Base-by-base conservation (phyloP, 371 early-diverging fungal species). In the Apophysomyces elegans region DNA sequence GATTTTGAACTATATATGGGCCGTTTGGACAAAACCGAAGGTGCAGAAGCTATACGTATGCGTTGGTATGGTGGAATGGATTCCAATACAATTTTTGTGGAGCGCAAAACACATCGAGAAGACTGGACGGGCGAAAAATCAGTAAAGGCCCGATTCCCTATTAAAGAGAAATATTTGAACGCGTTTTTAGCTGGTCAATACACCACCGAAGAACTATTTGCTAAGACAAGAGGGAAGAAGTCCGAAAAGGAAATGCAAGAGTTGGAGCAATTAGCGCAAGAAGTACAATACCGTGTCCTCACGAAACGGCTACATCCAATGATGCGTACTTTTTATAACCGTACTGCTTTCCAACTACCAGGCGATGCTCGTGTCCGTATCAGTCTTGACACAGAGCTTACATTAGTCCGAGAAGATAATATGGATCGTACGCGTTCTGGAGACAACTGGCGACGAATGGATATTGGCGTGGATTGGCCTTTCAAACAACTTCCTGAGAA, bases 261-360 rank as follows among this genome's bases (percentile, higher is more conserved):
- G 61, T 80, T 96, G 73, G 86, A 89, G 63, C 84, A 82, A 16
- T 85, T 99, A 35, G 90, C 97, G 6, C 75, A 84, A 35, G 97
- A 99, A 65, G 91, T 99, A 14, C 96, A 93, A 66, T 74, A 84
- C 16, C 86, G 91, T 47, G 89, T 96, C 4, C 67, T 84, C 14
- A 80, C 89, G 13, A 95, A 93, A 69, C 79, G 88, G 8, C 84
- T 99, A 60, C 84, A 88, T 59, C 99, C 99, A 13, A 88, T 92
- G 47, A 84, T 95, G 74, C 93, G 99, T 61, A 96, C 98, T 1
- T 97, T 97, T 72, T 99, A 99, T 84, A 99, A 97, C 76, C 91
- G 99, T 77, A 98, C 96, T 35, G 99, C 99, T 13, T 99, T 99
- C 86, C 99, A 99, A 78, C 78, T 99, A 36, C 99, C 99, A 14